Conservation (phyloP, 192 early-diverging fungal genomes). For the Coemansia sp. region DNA sequence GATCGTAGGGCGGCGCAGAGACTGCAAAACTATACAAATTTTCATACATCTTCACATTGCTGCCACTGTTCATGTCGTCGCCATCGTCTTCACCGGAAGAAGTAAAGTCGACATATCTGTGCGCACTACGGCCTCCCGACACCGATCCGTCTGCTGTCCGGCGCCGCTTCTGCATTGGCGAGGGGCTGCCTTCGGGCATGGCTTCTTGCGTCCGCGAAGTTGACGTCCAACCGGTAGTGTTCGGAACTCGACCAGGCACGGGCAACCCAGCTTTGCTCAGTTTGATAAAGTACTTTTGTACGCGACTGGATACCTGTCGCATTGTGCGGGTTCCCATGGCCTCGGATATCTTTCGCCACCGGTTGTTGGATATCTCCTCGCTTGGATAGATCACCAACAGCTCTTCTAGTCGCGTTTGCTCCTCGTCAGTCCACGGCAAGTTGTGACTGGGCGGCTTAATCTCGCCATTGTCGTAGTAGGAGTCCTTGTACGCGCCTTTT, state of each 20-base stretch:
- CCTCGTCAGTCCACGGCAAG: constrained; percentile 68
- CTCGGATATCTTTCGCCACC: constrained; percentile 69
- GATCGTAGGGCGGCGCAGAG: constrained; percentile 13
- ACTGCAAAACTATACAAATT: constrained; percentile 10
- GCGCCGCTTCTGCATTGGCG: constrained; percentile 29
- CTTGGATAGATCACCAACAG: constrained; percentile 65
- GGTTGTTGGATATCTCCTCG: constrained; percentile 65
- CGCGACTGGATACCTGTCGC: constrained; percentile 70
- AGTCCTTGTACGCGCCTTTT: background rate
- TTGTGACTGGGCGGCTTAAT: constrained; percentile 60
- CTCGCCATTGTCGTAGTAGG: constrained; percentile 13
- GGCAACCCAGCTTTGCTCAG: constrained; percentile 67
- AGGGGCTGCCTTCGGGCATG: background rate
- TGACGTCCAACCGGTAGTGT: constrained; percentile 46
- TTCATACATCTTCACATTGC: constrained; percentile 5
- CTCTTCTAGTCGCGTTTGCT: constrained; percentile 59
- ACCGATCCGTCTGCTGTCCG: constrained; percentile 4
- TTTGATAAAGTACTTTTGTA: constrained; percentile 82
- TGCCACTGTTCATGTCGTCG: background rate
- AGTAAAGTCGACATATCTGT: constrained; percentile 43
- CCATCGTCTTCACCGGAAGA: constrained; percentile 23
- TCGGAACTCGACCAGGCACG: constrained; percentile 63
- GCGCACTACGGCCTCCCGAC: constrained; percentile 3
- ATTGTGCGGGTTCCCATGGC: constrained; percentile 69
- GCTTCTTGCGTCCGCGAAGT: constrained; percentile 5